Evolutionary conservation across 768 basidiomycete genomes (phyloP).

Genomic region (Chalciporus sphaerocephalus): DNA sequence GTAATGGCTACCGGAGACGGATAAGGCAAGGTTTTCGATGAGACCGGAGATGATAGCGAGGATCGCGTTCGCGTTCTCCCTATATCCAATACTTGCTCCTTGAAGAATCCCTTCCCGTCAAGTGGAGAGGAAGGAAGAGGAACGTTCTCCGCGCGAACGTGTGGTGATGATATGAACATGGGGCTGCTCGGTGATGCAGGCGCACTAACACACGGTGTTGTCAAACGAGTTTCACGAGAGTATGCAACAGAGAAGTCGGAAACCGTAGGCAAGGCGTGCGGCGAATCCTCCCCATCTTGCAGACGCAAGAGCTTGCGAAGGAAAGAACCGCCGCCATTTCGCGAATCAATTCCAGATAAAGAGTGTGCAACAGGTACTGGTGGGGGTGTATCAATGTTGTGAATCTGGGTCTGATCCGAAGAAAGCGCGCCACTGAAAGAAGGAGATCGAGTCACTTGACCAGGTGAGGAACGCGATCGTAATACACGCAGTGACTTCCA

Average conservation of each 20-base stretch:
- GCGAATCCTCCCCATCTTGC: slow-evolving; percentile 17
- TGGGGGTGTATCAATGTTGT: not conserved
- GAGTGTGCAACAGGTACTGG: not conserved
- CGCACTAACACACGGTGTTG: slow-evolving; percentile 21
- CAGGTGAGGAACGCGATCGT: slow-evolving; percentile 30
- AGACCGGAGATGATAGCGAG: not conserved
- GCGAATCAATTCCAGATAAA: slow-evolving; percentile 10
- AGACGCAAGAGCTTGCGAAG: not conserved
- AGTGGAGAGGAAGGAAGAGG: slow-evolving; percentile 24
- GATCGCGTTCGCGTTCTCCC: slow-evolving; percentile 5
- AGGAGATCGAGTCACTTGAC: slow-evolving; percentile 28
- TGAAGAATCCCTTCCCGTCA: slow-evolving; percentile 6
- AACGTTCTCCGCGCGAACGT: slow-evolving; percentile 24
- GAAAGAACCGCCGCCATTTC: slow-evolving; percentile 18
- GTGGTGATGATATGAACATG: slow-evolving; percentile 11
- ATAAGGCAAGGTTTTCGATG: not conserved
- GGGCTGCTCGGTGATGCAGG: slow-evolving; percentile 21
- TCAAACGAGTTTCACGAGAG: slow-evolving; percentile 26
- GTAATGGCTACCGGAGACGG: not conserved
- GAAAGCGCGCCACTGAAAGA: slow-evolving; percentile 34
- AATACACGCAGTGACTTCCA: slow-evolving; percentile 22
- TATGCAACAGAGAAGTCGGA: slow-evolving; percentile 26
- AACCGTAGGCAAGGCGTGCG: slow-evolving; percentile 25
- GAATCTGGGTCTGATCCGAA: slow-evolving; percentile 2
- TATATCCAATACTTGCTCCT: not conserved